Evolutionary conservation across 2,329 filamentous ascomycete genomes (phyloP).

Genomic region (Claviceps africana): DNA sequence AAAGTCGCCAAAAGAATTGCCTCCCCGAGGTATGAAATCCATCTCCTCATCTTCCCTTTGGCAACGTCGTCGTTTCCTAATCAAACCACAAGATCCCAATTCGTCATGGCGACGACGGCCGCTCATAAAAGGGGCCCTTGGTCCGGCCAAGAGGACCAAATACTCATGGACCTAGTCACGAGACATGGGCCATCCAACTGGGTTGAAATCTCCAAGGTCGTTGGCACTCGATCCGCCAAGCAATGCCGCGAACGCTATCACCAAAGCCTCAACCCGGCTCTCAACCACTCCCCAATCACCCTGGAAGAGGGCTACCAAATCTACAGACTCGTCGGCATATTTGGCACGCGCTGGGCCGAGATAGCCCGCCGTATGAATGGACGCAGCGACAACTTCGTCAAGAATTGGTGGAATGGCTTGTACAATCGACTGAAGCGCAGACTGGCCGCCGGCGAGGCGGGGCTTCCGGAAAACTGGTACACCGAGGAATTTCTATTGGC

Average conservation of each 20-base stretch:
- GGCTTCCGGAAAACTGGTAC: not conserved
- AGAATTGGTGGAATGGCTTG: conserved; percentile 96
- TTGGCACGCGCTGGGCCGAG: conserved; percentile 86
- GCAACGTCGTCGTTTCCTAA: not conserved
- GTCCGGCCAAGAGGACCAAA: conserved; percentile 62
- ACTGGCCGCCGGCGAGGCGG: not conserved
- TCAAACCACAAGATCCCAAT: not conserved
- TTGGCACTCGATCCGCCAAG: conserved; percentile 72
- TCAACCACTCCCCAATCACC: conserved; percentile 63
- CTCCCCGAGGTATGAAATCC: not conserved
- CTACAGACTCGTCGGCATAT: conserved; percentile 58
- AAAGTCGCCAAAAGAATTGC: not conserved
- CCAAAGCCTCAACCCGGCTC: conserved; percentile 71
- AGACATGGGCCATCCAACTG: conserved; percentile 71
- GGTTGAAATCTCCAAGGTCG: conserved; percentile 68
- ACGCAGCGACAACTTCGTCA: conserved; percentile 87
- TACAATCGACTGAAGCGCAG: conserved; percentile 60
- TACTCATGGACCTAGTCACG: conserved; percentile 56
- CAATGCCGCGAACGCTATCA: conserved; percentile 91
- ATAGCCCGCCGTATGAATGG: conserved; percentile 72
- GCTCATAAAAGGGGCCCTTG: conserved; percentile 54
- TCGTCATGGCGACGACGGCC: not conserved
- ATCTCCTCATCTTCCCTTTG: too few species aligned
- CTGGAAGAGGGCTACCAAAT: conserved; percentile 59
- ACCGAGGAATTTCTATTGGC: too few species aligned